These are phyloP conservation scores for Colletotrichum lupini DNA, from an alignment of 2,329 filamentous ascomycete genomes.

Conservation along the genomic window DNA sequence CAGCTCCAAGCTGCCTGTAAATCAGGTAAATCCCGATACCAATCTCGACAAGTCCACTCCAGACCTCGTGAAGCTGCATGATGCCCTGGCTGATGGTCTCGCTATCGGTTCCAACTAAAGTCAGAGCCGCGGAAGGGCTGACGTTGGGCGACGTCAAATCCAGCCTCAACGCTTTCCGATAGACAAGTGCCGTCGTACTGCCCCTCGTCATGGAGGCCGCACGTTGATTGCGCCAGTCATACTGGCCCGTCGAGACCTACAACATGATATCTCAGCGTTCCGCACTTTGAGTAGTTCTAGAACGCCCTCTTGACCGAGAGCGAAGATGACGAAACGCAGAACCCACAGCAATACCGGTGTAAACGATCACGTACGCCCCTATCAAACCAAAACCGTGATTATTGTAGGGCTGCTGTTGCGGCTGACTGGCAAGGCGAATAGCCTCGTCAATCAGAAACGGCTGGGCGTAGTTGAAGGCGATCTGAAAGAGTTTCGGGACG, in stretches of 20 bases:
- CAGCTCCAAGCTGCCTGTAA: constrained; percentile 50
- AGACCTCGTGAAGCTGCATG: constrained; percentile 38
- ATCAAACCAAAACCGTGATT: constrained; percentile 42
- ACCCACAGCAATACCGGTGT: constrained; percentile 41
- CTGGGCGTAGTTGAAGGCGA: constrained; percentile 42
- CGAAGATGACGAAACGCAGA: background rate
- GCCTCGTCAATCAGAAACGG: constrained; percentile 41
- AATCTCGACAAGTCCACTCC: constrained; percentile 41
- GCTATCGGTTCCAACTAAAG: constrained; percentile 42
- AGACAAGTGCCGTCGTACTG: constrained; percentile 41
- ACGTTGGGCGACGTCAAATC: constrained; percentile 37
- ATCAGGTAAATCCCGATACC: constrained; percentile 42
- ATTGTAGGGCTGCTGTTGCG: constrained; percentile 36
- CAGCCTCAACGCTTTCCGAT: constrained; percentile 39
- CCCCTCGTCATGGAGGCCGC: constrained; percentile 42
- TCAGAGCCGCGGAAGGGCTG: constrained; percentile 39
- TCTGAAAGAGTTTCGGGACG: constrained; percentile 37
- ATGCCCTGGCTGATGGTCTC: constrained; percentile 40
- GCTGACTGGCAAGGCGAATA: constrained; percentile 35
- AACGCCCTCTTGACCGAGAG: background rate
- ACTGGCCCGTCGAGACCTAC: constrained; percentile 40
- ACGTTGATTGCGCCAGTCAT: constrained; percentile 39
- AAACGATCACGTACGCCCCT: constrained; percentile 42
- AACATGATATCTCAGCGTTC: background rate
- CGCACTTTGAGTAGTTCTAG: background rate